Percentiles rank a stretch among this genome's conserved stretches.
phyloP scores from a whole-genome alignment of 2,329 filamentous ascomycete genomes.

The Penicillium decumbens region DNA sequence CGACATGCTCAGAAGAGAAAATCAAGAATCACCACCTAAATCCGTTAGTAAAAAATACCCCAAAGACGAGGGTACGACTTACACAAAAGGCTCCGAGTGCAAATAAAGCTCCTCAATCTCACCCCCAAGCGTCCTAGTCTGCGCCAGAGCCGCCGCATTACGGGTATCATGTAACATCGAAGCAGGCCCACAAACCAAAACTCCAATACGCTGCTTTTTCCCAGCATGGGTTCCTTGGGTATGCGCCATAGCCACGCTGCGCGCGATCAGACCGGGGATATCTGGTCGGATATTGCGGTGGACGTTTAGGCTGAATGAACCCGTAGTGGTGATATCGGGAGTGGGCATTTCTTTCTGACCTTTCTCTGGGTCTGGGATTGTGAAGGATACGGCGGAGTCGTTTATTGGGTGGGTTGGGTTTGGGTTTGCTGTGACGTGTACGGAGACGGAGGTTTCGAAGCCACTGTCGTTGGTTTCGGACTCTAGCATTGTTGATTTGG shows the following conservation, averaged over 20 bases:
- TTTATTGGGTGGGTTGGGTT: neutral
- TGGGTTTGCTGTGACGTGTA: conserved; percentile 18
- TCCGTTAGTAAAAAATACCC: no score
- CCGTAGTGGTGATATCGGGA: conserved; percentile 17
- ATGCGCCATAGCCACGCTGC: conserved; percentile 13
- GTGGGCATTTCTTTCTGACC: conserved; percentile 5
- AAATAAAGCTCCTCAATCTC: conserved; percentile 39
- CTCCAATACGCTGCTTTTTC: conserved; percentile 21
- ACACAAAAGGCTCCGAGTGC: conserved; percentile 46
- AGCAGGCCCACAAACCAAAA: conserved; percentile 45
- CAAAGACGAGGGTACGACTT: no score
- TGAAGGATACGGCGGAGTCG: conserved; percentile 6
- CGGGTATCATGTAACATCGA: conserved; percentile 48
- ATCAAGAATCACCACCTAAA: conserved; percentile 31
- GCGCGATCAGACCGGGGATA: conserved; percentile 27
- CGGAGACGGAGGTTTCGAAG: conserved; percentile 21
- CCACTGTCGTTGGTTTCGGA: conserved; percentile 3
- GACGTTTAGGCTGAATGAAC: conserved; percentile 19
- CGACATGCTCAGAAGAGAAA: neutral
- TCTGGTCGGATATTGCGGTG: conserved; percentile 31
- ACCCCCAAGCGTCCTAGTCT: conserved; percentile 35
- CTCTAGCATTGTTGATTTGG: conserved; percentile 12
- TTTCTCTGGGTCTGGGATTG: conserved; percentile 7
- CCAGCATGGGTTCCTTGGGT: conserved; percentile 1
- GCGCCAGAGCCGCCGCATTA: conserved; percentile 44